phyloP scores from a whole-genome alignment of 139 green algal genomes.

The Parachlorella kessleri region DNA sequence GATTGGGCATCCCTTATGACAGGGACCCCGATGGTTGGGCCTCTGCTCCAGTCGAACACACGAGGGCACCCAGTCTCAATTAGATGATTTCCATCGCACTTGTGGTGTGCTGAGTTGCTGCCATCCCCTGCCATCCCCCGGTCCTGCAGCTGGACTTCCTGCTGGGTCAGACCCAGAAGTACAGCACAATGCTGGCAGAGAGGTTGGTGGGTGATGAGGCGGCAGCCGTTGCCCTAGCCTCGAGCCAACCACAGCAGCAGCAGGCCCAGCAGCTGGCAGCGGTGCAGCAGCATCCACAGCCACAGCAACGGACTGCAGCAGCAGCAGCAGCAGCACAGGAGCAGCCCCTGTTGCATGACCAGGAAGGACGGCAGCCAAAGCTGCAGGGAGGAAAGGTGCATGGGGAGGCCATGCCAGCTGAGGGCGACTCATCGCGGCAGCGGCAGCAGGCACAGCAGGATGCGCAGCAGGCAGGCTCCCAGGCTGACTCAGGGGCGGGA shows the following conservation, averaged over 20 bases:
- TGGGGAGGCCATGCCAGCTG: too few relatives aligned
- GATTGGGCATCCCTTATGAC: too few relatives aligned
- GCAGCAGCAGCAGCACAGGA: not conserved
- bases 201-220: conserved; percentile 50
- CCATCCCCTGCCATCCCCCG: not conserved
- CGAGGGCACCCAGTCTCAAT: too few relatives aligned
- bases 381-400: too few relatives aligned
- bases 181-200: conserved; percentile 82
- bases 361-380: not conserved
- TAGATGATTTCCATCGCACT: too few relatives aligned
- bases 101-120: too few relatives aligned
- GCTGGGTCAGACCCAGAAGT: conserved; percentile 95
- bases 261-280: not conserved
- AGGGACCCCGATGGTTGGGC: too few relatives aligned
- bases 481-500: too few relatives aligned
- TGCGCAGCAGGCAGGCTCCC: too few relatives aligned
- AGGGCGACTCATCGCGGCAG: too few relatives aligned
- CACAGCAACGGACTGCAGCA: not conserved
- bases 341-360: not conserved
- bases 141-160: conserved; percentile 86
- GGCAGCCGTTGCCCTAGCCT: not conserved
- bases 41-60: too few relatives aligned
- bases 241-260: not conserved
- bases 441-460: too few relatives aligned
- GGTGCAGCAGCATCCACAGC: not conserved